phyloP scores from a whole-genome alignment of 345 rosid species.

The Moringa oleifera region DNA sequence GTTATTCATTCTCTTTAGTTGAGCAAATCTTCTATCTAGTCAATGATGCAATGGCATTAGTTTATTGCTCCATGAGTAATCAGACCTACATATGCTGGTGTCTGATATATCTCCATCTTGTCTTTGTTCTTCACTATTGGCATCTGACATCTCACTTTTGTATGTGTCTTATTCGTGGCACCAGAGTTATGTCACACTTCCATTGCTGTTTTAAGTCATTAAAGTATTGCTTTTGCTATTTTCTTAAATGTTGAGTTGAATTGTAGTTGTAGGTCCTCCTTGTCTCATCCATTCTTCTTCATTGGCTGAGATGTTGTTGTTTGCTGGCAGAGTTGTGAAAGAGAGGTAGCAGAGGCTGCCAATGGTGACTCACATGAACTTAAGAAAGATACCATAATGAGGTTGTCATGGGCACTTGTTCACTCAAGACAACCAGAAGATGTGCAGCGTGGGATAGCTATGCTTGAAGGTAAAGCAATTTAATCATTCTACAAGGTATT shows the following conservation, averaged over 20 bases:
- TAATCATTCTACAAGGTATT: no score
- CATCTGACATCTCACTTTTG: no score
- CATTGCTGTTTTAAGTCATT: background rate
- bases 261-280: background rate
- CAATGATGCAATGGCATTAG: no score
- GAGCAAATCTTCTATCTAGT: no score
- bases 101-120: no score
- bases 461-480: slow-evolving; percentile 55
- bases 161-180: no score
- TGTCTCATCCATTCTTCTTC: background rate
- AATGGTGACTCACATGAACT: slow-evolving; percentile 44
- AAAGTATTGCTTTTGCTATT: no score
- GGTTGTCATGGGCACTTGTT: slow-evolving; percentile 90
- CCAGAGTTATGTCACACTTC: background rate
- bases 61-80: no score
- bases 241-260: background rate
- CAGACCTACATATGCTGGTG: no score
- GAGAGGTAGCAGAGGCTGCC: slow-evolving; percentile 54
- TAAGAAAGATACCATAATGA: slow-evolving; percentile 60
- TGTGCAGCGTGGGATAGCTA: slow-evolving; percentile 69
- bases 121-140: no score
- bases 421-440: slow-evolving; percentile 71
- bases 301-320: background rate
- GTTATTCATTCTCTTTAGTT: no score
- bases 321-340: slow-evolving; percentile 69